Percentiles rank a stretch among this genome's conserved stretches.
Evolutionary conservation across 441 rosid genomes (phyloP).

Genomic region (Erodium chrysanthum): DNA sequence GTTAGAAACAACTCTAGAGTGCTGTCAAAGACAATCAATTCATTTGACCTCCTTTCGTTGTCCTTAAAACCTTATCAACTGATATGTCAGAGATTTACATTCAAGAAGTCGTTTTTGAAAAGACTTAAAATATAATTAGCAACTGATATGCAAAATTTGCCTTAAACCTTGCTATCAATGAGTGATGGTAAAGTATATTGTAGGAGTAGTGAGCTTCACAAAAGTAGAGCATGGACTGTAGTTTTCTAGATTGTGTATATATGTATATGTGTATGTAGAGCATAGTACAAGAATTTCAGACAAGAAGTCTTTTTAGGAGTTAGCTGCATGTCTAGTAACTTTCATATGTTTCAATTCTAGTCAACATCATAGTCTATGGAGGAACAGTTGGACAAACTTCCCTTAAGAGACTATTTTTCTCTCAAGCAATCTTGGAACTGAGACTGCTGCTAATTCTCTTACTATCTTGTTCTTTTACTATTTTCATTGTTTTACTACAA

Average conservation of each 20-base stretch:
- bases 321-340: neutral
- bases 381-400: no score
- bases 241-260: neutral
- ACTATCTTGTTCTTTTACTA: neutral
- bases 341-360: neutral
- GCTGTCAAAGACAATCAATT: neutral
- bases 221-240: neutral
- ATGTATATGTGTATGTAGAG: neutral
- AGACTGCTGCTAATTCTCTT: neutral
- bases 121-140: neutral
- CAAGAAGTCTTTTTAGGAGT: constrained; percentile 3
- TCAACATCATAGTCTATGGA: neutral
- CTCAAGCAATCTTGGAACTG: neutral
- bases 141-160: neutral
- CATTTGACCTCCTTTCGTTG: neutral
- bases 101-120: neutral
- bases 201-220: neutral
- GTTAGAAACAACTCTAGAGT: constrained; percentile 3
- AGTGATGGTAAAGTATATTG: neutral
- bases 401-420: no score
- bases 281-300: neutral
- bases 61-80: neutral
- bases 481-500: neutral
- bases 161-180: neutral
- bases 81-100: neutral